These are phyloP conservation scores for Leucaena leucocephala DNA, from an alignment of 306 rosid genomes.

Conservation along the genomic window DNA sequence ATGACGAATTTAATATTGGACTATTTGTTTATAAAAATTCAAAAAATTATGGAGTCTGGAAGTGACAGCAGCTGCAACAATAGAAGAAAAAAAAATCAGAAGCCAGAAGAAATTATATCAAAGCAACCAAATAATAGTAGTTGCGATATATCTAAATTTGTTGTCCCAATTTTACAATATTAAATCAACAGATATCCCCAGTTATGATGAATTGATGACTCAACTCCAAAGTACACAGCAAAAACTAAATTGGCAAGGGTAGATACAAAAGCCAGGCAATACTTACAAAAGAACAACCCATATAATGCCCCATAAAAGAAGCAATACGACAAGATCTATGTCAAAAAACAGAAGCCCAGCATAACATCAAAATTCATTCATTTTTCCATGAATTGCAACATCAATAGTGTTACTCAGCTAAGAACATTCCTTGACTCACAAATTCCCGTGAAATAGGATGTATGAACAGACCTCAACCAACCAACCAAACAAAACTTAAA, in stretches of 20 bases:
- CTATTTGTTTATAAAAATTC: not conserved
- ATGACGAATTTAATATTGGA: not conserved
- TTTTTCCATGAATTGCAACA: not conserved
- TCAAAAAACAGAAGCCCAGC: not conserved
- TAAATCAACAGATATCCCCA: not conserved
- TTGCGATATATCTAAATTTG: not conserved
- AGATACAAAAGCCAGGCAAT: not conserved
- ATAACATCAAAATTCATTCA: not conserved
- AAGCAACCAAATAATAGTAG: not conserved
- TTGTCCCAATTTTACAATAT: not conserved
- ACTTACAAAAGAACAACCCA: not conserved
- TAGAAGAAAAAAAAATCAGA: not conserved
- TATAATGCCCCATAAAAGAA: not conserved
- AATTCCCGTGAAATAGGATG: not conserved
- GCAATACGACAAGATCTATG: not conserved
- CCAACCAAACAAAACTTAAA: not conserved
- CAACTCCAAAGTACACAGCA: not conserved
- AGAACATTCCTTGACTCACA: not conserved
- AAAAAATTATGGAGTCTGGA: not conserved
- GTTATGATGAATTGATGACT: not conserved
- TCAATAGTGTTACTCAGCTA: not conserved
- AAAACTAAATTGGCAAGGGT: not conserved
- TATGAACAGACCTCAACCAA: not conserved
- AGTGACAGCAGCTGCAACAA: slow-evolving; percentile 3
- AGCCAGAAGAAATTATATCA: not conserved